phyloP scores from a whole-genome alignment of 208 protist species.

The Dictyostelium gargantuum region DNA sequence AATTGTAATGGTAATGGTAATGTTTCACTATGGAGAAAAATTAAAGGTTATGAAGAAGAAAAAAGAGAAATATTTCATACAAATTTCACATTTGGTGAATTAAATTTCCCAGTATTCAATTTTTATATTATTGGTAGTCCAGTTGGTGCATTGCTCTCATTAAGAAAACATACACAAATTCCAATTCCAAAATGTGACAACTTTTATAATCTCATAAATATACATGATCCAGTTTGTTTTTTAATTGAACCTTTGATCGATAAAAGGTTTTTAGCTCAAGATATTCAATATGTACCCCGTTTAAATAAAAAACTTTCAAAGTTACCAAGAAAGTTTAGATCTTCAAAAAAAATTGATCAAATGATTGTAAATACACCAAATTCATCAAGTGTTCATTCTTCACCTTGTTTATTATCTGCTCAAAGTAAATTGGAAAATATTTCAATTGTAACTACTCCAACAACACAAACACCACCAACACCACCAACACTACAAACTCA shows the following conservation, averaged over 20 bases:
- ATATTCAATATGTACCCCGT: neutral
- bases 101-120: slow-evolving; percentile 22
- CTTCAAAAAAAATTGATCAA: neutral
- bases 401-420: neutral
- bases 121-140: slow-evolving; percentile 25
- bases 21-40: neutral
- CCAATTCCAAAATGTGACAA: slow-evolving; percentile 38
- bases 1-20: neutral
- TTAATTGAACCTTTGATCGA: slow-evolving; percentile 52
- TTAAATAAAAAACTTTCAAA: neutral
- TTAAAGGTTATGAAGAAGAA: neutral
- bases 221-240: slow-evolving; percentile 22
- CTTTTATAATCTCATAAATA: slow-evolving; percentile 18
- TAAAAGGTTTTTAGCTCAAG: neutral
- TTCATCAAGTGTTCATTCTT: neutral
- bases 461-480: neutral
- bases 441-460: neutral
- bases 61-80: neutral
- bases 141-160: neutral
- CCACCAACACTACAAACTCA: neutral
- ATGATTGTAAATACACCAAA: neutral
- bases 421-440: neutral
- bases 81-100: neutral
- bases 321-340: neutral
- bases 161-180: neutral